Evolutionary conservation across 768 basidiomycete species (phyloP), one percentile per base, ranked within the genome.

Genomic region (Mycena vulgaris): DNA sequence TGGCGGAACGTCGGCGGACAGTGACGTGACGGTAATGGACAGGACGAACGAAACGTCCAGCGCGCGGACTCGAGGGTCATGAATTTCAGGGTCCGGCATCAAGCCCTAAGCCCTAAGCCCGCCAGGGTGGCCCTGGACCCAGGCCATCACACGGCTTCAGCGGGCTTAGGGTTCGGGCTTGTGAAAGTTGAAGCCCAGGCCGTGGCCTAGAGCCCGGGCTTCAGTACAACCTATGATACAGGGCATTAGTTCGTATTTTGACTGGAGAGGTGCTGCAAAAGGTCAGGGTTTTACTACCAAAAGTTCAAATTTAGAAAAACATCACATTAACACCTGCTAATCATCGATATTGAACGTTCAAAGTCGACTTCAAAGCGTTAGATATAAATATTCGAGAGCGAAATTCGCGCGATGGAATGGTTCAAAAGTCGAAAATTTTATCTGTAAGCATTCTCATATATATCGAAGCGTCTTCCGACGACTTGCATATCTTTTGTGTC

Each of bases 231-330:
- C 42, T 42, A 42, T 33, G 31, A 53, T 53, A 53, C 19, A 31
- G 51, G 31, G 31, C 33, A 31, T 53, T 17, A 53, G 17, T 53
- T 53, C 19, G 21, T 7, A 53, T 51, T 51, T 51, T 28, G 49
- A 51, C 19, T 16, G 25, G 49, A 27, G 16, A 51, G 30, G 3
- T 51, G 1, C 6, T 53, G 51, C 30, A 53, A 31, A 31, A 53
- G 51, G 51, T 33, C 51, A 33, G 51, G 31, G 51, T 53, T 31
- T 53, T 53, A 53, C 51, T 53, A 31, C 51, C 31, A 53, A 31
- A 31, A 13, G 19, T 30, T 53, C 51, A 37, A 56, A 56, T n/a
- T n/a, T n/a, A n/a, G n/a, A n/a, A n/a, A n/a, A 56, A 56, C 53
- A 35, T 37, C 53, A 56, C 33, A 35, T n/a, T n/a, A n/a, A n/a